These are phyloP conservation scores for Nymphaea colorata DNA, from an alignment of 164 flowering plant genomes.

Conservation along the genomic window DNA sequence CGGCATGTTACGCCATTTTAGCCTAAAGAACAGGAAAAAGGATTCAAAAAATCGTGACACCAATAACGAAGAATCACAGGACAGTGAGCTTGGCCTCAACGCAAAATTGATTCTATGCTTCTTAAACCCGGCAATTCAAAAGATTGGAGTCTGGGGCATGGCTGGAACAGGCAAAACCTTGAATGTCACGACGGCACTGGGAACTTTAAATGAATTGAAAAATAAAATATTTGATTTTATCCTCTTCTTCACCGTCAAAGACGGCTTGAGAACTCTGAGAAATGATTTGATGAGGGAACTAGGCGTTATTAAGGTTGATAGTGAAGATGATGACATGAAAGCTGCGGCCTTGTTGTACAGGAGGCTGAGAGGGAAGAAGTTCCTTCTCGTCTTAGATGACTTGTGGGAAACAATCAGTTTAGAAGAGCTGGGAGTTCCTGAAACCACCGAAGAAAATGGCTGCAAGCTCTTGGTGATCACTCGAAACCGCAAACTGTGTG, in stretches of 20 bases:
- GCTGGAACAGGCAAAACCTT: slow-evolving; percentile 9
- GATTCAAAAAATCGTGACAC: background rate
- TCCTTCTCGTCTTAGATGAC: slow-evolving; percentile 11
- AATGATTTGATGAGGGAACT: background rate
- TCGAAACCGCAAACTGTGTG: background rate
- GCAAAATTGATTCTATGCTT: background rate
- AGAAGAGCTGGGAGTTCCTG: slow-evolving; percentile 4
- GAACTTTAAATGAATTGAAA: background rate
- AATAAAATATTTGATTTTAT: slow-evolving; percentile 10
- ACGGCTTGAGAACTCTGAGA: slow-evolving; percentile 6
- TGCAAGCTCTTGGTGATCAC: slow-evolving; percentile 8
- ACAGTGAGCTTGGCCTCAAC: background rate
- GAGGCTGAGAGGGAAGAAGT: background rate
- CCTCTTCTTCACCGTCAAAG: slow-evolving; percentile 10
- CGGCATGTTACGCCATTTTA: background rate
- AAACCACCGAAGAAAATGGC: background rate
- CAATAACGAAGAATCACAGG: background rate
- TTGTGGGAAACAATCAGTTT: slow-evolving; percentile 3
- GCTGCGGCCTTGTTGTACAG: background rate
- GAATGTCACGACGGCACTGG: slow-evolving; percentile 4
- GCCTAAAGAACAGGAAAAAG: background rate
- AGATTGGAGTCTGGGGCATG: slow-evolving; percentile 11
- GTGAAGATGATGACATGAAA: background rate
- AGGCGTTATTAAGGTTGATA: background rate
- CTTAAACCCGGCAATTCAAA: background rate